These are phyloP conservation scores for Bullera alba DNA, from an alignment of 768 basidiomycete genomes.

Conservation along the genomic window DNA sequence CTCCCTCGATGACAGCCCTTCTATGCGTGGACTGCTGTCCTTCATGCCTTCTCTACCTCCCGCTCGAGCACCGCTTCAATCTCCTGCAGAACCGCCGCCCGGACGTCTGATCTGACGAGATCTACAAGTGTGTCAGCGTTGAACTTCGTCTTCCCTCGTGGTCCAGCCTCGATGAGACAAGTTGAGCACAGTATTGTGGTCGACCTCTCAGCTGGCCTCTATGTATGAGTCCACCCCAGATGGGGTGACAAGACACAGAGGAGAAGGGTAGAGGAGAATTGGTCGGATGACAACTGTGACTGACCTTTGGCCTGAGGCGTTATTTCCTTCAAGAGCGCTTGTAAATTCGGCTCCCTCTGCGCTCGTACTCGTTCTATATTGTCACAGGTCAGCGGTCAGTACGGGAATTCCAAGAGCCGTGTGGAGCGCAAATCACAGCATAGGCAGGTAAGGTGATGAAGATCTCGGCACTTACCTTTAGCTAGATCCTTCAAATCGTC, in stretches of 20 bases:
- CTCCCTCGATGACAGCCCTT: no score
- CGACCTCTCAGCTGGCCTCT: no score
- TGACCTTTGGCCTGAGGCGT: slow-evolving; percentile 12
- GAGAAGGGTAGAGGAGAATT: no score
- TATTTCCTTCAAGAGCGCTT: slow-evolving; percentile 21
- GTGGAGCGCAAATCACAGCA: background rate
- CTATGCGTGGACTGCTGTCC: no score
- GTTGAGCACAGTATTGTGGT: no score
- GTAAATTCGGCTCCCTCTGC: slow-evolving; percentile 30
- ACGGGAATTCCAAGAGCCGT: background rate
- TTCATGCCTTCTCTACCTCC: slow-evolving; percentile 33
- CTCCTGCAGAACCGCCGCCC: slow-evolving; percentile 24
- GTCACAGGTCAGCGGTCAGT: background rate
- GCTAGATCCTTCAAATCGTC: slow-evolving; percentile 39
- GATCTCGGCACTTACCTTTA: slow-evolving; percentile 21
- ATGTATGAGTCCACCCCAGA: no score
- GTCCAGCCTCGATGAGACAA: no score
- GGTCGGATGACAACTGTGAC: background rate
- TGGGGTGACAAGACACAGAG: background rate
- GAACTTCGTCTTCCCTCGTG: no score
- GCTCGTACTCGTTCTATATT: slow-evolving; percentile 25
- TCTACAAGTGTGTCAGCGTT: slow-evolving; percentile 11
- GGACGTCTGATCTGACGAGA: slow-evolving; percentile 16
- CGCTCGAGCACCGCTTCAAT: slow-evolving; percentile 32
- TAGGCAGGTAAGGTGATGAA: no score